phyloP scores from a whole-genome alignment of 202 grass and related monocot genomes.

The Schoenoplectus triqueter region DNA sequence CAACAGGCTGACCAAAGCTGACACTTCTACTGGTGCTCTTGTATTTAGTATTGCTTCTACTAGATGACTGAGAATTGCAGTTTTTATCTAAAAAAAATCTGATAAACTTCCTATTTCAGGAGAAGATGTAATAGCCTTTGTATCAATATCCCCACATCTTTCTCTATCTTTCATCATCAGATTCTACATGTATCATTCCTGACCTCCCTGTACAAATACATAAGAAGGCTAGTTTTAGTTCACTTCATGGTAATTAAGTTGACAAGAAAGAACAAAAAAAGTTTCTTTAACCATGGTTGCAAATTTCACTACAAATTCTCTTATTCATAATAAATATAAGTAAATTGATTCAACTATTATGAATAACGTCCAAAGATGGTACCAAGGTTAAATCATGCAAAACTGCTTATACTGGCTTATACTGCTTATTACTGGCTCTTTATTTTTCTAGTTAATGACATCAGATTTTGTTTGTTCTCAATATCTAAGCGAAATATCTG shows the following conservation, averaged over 20 bases:
- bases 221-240: not conserved
- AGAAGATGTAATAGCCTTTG: conserved; percentile 22
- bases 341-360: not conserved
- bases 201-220: conserved; percentile 44
- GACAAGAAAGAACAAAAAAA: not conserved
- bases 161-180: conserved; percentile 58
- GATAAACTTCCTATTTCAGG: conserved; percentile 10
- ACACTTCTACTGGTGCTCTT: not conserved
- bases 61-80: conserved; percentile 26
- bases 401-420: not conserved
- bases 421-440: not conserved
- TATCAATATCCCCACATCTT: conserved; percentile 3
- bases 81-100: conserved; percentile 16
- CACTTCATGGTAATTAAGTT: conserved; percentile 23
- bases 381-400: not conserved
- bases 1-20: not conserved
- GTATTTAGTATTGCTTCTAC: not conserved
- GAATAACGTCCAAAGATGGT: not conserved
- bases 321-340: not conserved
- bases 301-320: not conserved
- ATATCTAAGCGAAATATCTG: no score
- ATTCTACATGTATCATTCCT: conserved; percentile 66
- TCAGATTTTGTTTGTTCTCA: no score
- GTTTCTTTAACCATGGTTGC: not conserved
- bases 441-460: not conserved